Base-by-base conservation (phyloP, 345 rosid species). In the Hibiscus tridactylites region DNA sequence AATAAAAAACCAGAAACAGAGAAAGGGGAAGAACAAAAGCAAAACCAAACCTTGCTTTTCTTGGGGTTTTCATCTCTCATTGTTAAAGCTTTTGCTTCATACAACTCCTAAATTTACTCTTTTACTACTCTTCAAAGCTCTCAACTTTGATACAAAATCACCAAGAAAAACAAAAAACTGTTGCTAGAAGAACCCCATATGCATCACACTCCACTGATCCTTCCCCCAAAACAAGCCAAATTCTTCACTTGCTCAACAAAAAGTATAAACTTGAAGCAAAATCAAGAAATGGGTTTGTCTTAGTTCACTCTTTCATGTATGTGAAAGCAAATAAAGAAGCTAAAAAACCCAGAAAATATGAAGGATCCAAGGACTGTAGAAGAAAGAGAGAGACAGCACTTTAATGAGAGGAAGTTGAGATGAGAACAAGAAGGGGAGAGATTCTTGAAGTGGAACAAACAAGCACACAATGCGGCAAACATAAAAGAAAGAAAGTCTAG, bases 51-150 rank as follows among this genome's bases (percentile, higher is more conserved):
- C 97, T 92, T 95, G 96, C 90, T 90, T 84, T 87, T 88, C 87
- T 88, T 87, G 79, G 97, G 77, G 80, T 83, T 87, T 53, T 74
- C 93, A 85, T 95, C 96, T 79, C 88, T 89, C 99, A 90, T 95
- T 86, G 84, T 81, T 86, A 66, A 84, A 56, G 65, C n/a, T 60
- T 73, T 66, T 69, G 80, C 75, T 81, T 77, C 87, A 80, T 77
- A 77, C 74, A 80, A 74, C 73, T 59, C 78, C 74, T 58, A 53
- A 44, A 47, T 28, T 72, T 2, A 60, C 77, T 64, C 73, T 8
- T 75, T 75, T 29, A n/a, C 59, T 2, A 26, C 60, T 65, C 73
- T 70, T 60, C 71, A 54, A 26, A 29, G 65, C 54, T 68, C 73
- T 26, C 61, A 66, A 44, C 56, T 70, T 70, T 73, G 58, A 68